A percentile compares a stretch with the other conserved stretches of the same genome.
Conservation (phyloP, 768 basidiomycete genomes). For the Clavulina sp. region DNA sequence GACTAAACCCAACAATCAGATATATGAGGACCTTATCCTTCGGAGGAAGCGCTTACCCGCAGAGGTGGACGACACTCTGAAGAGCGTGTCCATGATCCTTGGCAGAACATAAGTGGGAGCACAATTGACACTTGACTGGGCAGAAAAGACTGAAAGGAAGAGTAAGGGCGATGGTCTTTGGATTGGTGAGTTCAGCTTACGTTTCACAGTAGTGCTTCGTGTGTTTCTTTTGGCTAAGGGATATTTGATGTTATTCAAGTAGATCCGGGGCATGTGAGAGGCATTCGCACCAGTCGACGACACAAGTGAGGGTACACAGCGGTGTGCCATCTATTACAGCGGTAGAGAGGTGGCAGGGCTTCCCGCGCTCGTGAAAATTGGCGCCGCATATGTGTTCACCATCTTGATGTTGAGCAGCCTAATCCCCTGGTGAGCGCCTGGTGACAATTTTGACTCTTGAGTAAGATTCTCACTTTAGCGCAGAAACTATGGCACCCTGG, state of each 20-base stretch:
- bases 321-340: neutral
- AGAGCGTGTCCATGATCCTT: conserved; percentile 5
- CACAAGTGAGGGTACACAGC: conserved; percentile 26
- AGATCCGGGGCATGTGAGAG: neutral
- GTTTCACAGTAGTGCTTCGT: conserved; percentile 4
- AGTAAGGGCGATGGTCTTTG: neutral
- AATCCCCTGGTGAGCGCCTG: neutral
- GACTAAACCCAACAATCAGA: neutral
- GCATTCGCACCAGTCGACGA: conserved; percentile 1
- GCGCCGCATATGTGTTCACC: neutral
- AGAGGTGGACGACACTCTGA: neutral
- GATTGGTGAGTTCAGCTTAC: neutral
- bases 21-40: neutral
- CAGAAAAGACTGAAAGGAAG: neutral
- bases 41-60: neutral
- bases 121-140: neutral
- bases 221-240: conserved; percentile 3
- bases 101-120: neutral
- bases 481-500: conserved; percentile 36
- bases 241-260: neutral
- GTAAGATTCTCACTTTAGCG: conserved; percentile 16
- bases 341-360: neutral
- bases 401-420: conserved; percentile 8
- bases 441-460: neutral
- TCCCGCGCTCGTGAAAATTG: neutral